Conservation (phyloP, 805 yeast genomes). For the Sugiyamaella boreocaroliniensis region DNA sequence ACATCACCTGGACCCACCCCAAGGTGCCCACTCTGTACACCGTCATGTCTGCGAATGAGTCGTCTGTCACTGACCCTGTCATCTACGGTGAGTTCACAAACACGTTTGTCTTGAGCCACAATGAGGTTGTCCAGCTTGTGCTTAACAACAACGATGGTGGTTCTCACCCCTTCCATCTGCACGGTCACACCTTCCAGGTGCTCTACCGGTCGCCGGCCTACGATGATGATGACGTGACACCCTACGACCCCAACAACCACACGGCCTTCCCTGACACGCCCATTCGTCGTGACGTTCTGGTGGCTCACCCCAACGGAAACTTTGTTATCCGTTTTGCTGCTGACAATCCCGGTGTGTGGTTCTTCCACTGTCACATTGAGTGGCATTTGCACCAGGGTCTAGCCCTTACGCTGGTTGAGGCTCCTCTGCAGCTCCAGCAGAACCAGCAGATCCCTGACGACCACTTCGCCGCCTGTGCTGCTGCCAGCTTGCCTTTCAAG, state of each 20-base stretch:
- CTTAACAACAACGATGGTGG: slow-evolving; percentile 86
- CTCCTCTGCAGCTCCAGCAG: slow-evolving; percentile 56
- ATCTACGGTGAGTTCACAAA: slow-evolving; percentile 81
- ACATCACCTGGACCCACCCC: slow-evolving; percentile 69
- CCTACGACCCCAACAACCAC: slow-evolving; percentile 48
- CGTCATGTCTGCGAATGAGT: slow-evolving; percentile 53
- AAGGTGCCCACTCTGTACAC: slow-evolving; percentile 81
- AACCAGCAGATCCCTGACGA: slow-evolving; percentile 55
- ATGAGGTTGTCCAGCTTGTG: slow-evolving; percentile 69
- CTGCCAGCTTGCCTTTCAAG: slow-evolving; percentile 42
- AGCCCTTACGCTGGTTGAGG: slow-evolving; percentile 74
- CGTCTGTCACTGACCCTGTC: slow-evolving; percentile 43
- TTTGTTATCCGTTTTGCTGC: slow-evolving; percentile 83
- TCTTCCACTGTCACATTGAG: slow-evolving; percentile 97
- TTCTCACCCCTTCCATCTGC: slow-evolving; percentile 95
- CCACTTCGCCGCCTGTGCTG: slow-evolving; percentile 55
- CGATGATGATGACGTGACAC: slow-evolving; percentile 37
- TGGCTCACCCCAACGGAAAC: slow-evolving; percentile 77
- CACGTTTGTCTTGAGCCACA: slow-evolving; percentile 59
- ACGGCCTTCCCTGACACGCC: slow-evolving; percentile 67
- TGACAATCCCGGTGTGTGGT: slow-evolving; percentile 96
- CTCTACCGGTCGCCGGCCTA: slow-evolving; percentile 62
- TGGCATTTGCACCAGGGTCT: slow-evolving; percentile 98
- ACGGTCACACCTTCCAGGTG: slow-evolving; percentile 87
- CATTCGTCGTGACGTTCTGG: slow-evolving; percentile 74